Evolutionary conservation across 805 yeast genomes (phyloP).

Genomic region (Candida silvicultrix): DNA sequence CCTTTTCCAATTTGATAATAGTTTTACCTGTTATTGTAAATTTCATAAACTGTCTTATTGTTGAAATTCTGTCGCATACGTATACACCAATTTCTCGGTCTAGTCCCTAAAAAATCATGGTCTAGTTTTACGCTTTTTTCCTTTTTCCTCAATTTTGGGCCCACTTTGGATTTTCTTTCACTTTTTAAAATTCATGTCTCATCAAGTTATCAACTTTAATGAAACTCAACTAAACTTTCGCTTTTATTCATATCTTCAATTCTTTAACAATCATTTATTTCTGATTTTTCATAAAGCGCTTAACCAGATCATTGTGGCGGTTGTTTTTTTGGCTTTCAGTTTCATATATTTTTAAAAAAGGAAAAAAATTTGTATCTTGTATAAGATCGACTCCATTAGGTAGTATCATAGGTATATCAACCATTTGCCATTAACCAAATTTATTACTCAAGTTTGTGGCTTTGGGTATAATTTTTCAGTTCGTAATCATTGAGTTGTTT

Average conservation of each 20-base stretch:
- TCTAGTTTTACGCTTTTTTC: background rate
- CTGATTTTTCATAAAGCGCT: too few species aligned
- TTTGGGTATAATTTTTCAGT: too few species aligned
- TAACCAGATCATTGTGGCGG: background rate
- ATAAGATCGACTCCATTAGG: too few species aligned
- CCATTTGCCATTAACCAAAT: too few species aligned
- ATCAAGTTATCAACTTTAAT: background rate
- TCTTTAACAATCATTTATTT: background rate
- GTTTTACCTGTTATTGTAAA: background rate
- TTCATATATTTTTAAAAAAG: background rate
- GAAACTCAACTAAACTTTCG: background rate
- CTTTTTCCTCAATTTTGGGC: background rate
- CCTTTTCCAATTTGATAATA: too few species aligned
- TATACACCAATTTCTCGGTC: background rate
- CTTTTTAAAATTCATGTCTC: background rate
- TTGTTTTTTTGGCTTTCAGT: background rate
- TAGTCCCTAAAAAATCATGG: background rate
- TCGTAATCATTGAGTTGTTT: background rate
- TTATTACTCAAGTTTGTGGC: too few species aligned
- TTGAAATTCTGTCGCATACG: background rate
- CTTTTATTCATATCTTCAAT: background rate
- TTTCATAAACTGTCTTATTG: background rate
- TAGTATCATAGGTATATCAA: too few species aligned
- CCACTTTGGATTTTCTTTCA: background rate
- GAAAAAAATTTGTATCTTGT: too few species aligned